phyloP scores from a whole-genome alignment of 2,329 filamentous ascomycete genomes.

The Microcyclospora pomicola region DNA sequence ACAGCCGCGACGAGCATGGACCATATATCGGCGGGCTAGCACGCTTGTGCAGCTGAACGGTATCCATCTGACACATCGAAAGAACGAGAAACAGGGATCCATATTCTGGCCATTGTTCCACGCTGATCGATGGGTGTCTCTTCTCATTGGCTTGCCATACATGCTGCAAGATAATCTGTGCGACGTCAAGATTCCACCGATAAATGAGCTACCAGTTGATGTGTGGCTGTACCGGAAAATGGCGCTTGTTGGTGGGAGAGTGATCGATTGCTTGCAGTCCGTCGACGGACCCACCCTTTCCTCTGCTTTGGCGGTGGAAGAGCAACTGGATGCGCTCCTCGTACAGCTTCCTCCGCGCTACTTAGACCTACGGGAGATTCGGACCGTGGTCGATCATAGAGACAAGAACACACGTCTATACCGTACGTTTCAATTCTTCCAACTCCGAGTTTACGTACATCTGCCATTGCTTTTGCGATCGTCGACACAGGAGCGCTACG shows the following conservation, averaged over 20 bases:
- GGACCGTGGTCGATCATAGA: neutral
- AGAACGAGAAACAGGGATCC: conserved; percentile 1
- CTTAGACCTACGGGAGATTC: conserved; percentile 3
- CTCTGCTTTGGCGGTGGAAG: conserved; percentile 4
- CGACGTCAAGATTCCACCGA: conserved; percentile 4
- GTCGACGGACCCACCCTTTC: conserved; percentile 5
- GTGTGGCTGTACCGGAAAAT: conserved; percentile 5
- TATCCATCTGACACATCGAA: conserved; percentile 2
- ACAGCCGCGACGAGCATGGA: conserved; percentile 7
- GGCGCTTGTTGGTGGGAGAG: conserved; percentile 3
- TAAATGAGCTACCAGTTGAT: neutral
- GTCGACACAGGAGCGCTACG: conserved; percentile 24
- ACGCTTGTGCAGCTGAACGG: conserved; percentile 6
- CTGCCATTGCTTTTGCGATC: conserved; percentile 32
- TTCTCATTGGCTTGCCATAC: conserved; percentile 8
- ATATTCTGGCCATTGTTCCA: conserved; percentile 10
- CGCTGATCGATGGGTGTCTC: conserved; percentile 8
- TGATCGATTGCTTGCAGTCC: conserved; percentile 6
- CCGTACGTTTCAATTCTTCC: conserved; percentile 22
- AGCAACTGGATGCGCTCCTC: conserved; percentile 2
- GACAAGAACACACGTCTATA: conserved; percentile 7
- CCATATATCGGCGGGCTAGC: conserved; percentile 6
- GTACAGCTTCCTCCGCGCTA: conserved; percentile 2
- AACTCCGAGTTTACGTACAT: conserved; percentile 32
- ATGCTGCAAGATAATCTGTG: conserved; percentile 5